Base-by-base conservation (phyloP, 176 grass and related monocot species). In the Oryza australiensis region DNA sequence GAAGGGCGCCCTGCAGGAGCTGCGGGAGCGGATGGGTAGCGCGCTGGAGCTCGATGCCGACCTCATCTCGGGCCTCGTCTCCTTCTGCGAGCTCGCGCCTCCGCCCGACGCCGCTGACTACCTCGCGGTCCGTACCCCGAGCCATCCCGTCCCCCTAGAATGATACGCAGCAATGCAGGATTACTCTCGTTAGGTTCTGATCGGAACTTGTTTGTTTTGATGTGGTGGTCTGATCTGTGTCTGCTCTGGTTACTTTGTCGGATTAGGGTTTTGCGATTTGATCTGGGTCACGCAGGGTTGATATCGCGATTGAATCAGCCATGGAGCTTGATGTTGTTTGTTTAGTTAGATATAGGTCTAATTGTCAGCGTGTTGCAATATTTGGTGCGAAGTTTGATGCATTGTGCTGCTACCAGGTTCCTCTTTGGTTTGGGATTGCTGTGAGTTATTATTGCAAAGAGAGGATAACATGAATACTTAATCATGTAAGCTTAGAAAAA, bases 21-120 rank as follows among this genome's bases (percentile, higher is more conserved):
- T 99, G 24, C 73, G 87, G 63, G 89, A 75, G 0, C 85, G 38
- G 26, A 88, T 90, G 23, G 89, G 87, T 20, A 77, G 82, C 30
- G 73, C 53, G 7, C 68, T 95, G 62, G 82, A 91, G 60, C 77
- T 98, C 18, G 93, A 98, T 70, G 74, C 71, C 1, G 96, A 95
- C 71, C 96, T 98, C 82, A 93, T 98, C 84, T 88, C 87, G 24
- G 93, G 93, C 42, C 96, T 98, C 85, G 93, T 98, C 49, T 95
- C 96, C 82, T 98, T 95, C 78, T 98, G 96, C 80, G 91, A 98
- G 85, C 90, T 98, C 80, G 96, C 93, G 30, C 93, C 96, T 78
- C 93, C 93, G 15, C 82, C 79, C 32, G 93, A 98, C 75, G 89
- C 93, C 26, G 93, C 96, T 66, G 93, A 93, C 83, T 98, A 98